Conservation (phyloP, 106 monocot species). For the Apostasia shenzhenica region DNA sequence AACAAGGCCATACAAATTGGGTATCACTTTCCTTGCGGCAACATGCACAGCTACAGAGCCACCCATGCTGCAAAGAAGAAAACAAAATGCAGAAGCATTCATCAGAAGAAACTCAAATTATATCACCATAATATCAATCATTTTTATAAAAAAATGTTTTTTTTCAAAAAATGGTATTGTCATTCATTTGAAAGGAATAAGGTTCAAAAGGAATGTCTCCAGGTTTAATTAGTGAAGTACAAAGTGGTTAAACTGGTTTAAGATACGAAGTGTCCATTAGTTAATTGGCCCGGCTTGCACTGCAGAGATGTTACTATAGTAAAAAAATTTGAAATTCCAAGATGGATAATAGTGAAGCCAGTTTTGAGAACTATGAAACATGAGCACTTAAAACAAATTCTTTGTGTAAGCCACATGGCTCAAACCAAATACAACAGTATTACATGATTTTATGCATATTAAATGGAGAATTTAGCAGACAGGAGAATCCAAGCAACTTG, state of each 20-base stretch:
- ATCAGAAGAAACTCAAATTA: constrained; percentile 4
- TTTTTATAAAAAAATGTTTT: no score
- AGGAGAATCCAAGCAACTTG: not conserved
- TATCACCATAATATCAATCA: not conserved
- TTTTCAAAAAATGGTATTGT: no score
- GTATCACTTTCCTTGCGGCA: constrained; percentile 52
- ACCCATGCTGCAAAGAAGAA: constrained; percentile 72
- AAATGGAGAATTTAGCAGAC: not conserved
- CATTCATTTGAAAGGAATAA: no score
- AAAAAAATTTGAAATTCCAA: no score
- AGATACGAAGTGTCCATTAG: not conserved
- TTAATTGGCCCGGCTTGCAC: no score
- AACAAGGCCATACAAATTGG: constrained; percentile 56
- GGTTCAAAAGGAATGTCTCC: no score
- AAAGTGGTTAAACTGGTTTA: not conserved
- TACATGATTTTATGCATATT: not conserved
- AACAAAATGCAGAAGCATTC: not conserved
- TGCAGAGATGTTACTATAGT: no score
- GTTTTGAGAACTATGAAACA: no score
- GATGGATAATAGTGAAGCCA: no score
- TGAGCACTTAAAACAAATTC: no score
- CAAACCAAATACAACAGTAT: no score
- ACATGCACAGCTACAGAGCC: constrained; percentile 98
- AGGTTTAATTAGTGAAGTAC: not conserved
- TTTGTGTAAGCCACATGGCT: no score